Percentiles rank a stretch among this genome's conserved stretches.
phyloP scores from a whole-genome alignment of 257 asterid genomes.

The Nyctanthes arbortristis region DNA sequence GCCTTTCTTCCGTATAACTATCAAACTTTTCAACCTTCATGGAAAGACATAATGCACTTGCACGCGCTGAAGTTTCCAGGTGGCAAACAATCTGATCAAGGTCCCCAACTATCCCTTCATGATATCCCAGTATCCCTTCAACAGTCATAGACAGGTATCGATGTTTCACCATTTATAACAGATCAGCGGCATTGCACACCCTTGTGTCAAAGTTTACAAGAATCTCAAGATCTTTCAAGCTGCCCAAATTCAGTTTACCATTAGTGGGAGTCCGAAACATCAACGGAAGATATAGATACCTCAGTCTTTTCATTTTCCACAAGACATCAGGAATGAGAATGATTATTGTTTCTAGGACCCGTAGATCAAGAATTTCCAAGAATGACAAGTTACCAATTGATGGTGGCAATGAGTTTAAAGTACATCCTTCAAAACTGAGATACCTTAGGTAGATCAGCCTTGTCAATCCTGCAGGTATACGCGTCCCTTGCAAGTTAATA shows the following conservation, averaged over 20 bases:
- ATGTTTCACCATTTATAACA: not conserved
- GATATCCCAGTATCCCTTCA: not conserved
- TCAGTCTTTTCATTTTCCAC: slow-evolving; percentile 10
- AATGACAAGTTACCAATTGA: slow-evolving; percentile 5
- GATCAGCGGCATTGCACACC: slow-evolving; percentile 1
- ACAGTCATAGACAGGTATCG: not conserved
- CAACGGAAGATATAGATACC: slow-evolving; percentile 10
- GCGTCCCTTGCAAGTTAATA: not conserved
- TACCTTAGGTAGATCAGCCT: not conserved
- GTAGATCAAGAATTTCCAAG: slow-evolving; percentile 24
- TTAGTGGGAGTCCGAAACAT: not conserved
- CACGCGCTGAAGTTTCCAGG: not conserved
- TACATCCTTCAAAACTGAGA: slow-evolving; percentile 6
- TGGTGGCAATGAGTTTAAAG: not conserved
- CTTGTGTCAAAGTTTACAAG: slow-evolving; percentile 6
- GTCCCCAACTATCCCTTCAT: too few relatives aligned
- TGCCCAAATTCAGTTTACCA: not conserved
- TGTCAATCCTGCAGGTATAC: not conserved
- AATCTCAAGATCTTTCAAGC: slow-evolving; percentile 17
- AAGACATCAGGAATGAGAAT: slow-evolving; percentile 17
- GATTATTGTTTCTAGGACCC: not conserved
- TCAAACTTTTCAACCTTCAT: slow-evolving; percentile 3
- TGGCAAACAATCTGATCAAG: not conserved
- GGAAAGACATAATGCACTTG: not conserved
- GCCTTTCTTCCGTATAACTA: slow-evolving; percentile 12